Evolutionary conservation across 2,329 filamentous ascomycete genomes (phyloP).

Genomic region (Teratosphaeria nubilosa): DNA sequence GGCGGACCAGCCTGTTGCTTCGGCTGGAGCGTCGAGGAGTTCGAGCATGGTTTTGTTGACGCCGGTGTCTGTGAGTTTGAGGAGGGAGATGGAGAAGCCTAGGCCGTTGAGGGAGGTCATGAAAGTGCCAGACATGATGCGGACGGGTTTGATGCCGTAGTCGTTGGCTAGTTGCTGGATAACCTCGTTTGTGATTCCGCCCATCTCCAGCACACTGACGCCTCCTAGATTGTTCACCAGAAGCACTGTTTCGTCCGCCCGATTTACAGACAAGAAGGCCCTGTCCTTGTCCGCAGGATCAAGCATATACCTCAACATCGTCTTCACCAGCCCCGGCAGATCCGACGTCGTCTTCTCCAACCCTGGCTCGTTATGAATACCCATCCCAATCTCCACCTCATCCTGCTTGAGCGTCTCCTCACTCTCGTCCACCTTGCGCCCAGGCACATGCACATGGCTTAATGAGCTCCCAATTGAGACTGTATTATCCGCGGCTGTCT

Average conservation of each 20-base stretch:
- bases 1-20: constrained; percentile 57
- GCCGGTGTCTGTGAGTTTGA: constrained; percentile 53
- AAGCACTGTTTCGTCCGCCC: constrained; percentile 54
- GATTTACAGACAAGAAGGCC: constrained; percentile 55
- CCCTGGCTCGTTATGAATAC: constrained; percentile 54
- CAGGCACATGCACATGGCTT: constrained; percentile 88
- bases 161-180: constrained; percentile 48
- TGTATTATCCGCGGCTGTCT: constrained; percentile 61
- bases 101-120: constrained; percentile 64
- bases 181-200: constrained; percentile 61
- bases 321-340: constrained; percentile 37
- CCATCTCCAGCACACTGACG: constrained; percentile 61
- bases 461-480: constrained; percentile 79
- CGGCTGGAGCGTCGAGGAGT: constrained; percentile 56
- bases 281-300: constrained; percentile 56
- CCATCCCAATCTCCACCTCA: constrained; percentile 62
- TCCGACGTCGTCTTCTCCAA: constrained; percentile 33
- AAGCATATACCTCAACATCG: constrained; percentile 56
- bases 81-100: constrained; percentile 59
- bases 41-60: constrained; percentile 54
- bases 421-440: constrained; percentile 49
- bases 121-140: constrained; percentile 56
- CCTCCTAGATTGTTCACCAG: constrained; percentile 69
- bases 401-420: constrained; percentile 49
- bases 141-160: constrained; percentile 51